Base-by-base conservation (phyloP, 1,284 basidiomycete genomes). In the Microbotryum silenes-acaulis region DNA sequence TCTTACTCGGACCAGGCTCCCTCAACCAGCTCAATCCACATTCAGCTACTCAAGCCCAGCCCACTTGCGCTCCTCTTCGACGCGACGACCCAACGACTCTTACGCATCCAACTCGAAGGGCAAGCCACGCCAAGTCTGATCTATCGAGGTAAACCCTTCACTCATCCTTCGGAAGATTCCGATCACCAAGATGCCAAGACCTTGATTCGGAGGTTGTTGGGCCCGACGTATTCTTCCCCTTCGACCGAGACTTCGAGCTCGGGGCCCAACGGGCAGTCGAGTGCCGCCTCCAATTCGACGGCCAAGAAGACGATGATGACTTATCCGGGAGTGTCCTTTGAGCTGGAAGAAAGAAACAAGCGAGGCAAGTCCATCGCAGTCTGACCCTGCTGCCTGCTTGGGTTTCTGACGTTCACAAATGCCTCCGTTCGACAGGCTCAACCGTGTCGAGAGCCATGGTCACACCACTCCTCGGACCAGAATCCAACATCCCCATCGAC, bases 281-380 rank as follows among this genome's bases (percentile, higher is more conserved):
- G 16, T 42, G 37, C 37, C 37, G 14, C 14, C 16, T 6, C 14
- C 62, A 69, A 23, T 18, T 42, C 37, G 37, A 18, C 37, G 37
- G 37, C 14, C 37, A 42, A 42, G 37, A 14, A 42, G 16, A 42
- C 37, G 37, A 16, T 42, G 37, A 42, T 42, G 37, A 10, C 37
- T 45, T 71, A 71, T 27, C 70, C 70, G 1, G 70, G 70, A 8
- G 68, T 71, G 7, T 60, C 66, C 2, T 65, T 71, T 21, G 65
- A 61, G 3, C 57, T 71, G 4, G 42, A 54, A 18, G 31, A 46
- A 37, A n/a, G 58, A 47, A 25, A 54, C 25, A 53, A 51, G 46
- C 50, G 58, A 48, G 53, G 57, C 6, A 54, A 47, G 23, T 25
- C 37, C 20, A 47, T 53, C 3, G 31, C 10, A n/a, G 6, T 3